Evolutionary conservation across 2,329 filamentous ascomycete species (phyloP), one percentile per base, ranked within the genome.

Genomic region (Aspergillus vadensis): DNA sequence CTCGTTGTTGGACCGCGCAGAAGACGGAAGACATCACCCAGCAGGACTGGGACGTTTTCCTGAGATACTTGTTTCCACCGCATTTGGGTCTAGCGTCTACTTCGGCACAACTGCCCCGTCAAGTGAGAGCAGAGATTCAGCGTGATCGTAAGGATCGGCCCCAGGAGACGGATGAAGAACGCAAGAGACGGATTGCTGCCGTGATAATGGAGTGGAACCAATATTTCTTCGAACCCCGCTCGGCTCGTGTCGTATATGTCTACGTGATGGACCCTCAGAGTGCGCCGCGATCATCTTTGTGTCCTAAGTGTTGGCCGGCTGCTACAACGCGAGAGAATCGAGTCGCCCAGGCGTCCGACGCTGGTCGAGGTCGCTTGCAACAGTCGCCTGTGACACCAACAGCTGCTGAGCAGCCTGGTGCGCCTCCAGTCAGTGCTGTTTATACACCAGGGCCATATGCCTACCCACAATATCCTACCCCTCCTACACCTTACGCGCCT

Each of bases 191-290:
- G 17, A 74, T 80, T 32, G 59, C 71, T 9, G 74, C 76, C 2
- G 77, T 79, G 14, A 69, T 79, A 41, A 68, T 68, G 5, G 78
- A 80, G 63, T 80, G 78, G 78, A 80, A 80, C 60, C 67, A 74
- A 49, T 71, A 69, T 39, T 80, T 80, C 54, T 80, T 80, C 51
- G 69, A 68, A 14, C 73, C 70, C 8, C 74, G 78, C 44, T 73
- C 69, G 15, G 69, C 72, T 21, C 67, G 66, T 3, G 69, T 80
- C 36, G 63, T 69, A 7, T 74, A 70, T 68, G 64, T 70, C 19
- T 78, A 78, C 65, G 70, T 76, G 15, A 69, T 69, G 2, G 69
- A 76, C 55, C 64, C 71, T 9, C 72, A 72, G 49, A 62, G 67
- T 30, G 70, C 72, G 6, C 73, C 75, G 1, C 47, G 67, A 3